phyloP scores from a whole-genome alignment of 495 filamentous ascomycete genomes.

The Daldinia grandis region DNA sequence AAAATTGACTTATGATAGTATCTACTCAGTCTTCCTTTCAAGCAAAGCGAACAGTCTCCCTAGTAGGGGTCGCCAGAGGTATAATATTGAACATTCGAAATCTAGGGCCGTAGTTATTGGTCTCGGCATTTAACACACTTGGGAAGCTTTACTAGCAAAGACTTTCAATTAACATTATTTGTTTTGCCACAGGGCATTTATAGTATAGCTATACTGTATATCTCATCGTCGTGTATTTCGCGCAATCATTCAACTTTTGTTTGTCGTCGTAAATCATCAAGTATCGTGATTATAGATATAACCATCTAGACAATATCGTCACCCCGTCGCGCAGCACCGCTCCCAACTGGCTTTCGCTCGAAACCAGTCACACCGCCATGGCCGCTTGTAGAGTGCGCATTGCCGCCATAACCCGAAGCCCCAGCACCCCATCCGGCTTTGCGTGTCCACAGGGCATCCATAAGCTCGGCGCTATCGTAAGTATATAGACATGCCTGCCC shows the following conservation, averaged over 20 bases:
- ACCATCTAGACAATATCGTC: constrained; percentile 43
- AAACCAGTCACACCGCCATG: constrained; percentile 20
- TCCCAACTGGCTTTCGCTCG: constrained; percentile 37
- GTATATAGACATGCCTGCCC: constrained; percentile 44
- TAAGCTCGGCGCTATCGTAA: constrained; percentile 45
- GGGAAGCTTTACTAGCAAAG: too few species aligned
- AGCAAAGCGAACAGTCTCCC: too few species aligned
- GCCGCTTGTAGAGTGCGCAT: constrained; percentile 3
- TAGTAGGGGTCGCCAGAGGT: too few species aligned
- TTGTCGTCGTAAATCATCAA: not conserved
- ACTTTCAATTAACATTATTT: too few species aligned
- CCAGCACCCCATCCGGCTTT: constrained; percentile 56
- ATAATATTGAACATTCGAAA: too few species aligned
- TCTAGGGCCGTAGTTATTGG: too few species aligned
- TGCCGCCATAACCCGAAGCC: not conserved
- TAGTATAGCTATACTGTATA: not conserved
- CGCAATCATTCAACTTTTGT: not conserved
- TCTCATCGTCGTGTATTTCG: not conserved
- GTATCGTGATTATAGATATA: not conserved
- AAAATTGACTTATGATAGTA: too few species aligned
- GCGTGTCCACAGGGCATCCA: constrained; percentile 55
- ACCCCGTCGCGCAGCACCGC: constrained; percentile 15
- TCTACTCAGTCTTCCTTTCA: too few species aligned
- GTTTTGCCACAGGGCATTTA: not conserved
- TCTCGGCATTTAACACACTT: too few species aligned